A percentile compares a stretch with the other conserved stretches of the same genome.
These are phyloP conservation scores for Echinosophora koreensis DNA, from an alignment of 306 rosid genomes.

Conservation along the genomic window DNA sequence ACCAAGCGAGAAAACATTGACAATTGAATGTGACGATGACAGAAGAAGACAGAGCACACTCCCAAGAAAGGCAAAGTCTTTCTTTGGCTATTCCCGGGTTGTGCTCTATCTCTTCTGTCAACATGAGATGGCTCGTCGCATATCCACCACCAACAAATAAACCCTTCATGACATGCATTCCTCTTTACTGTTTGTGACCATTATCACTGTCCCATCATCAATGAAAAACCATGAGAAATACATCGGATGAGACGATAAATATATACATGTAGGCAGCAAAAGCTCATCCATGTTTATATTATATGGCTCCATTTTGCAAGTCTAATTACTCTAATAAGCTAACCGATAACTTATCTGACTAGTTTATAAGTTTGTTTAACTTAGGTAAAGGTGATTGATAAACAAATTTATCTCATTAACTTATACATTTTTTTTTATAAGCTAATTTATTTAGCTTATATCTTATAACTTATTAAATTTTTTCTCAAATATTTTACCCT, in stretches of 20 bases:
- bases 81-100: constrained; percentile 63
- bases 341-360: no score
- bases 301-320: no score
- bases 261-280: background rate
- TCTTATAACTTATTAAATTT: no score
- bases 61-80: constrained; percentile 69
- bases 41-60: constrained; percentile 85
- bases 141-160: background rate
- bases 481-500: no score
- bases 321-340: no score
- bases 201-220: constrained; percentile 1
- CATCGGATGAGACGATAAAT: background rate
- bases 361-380: no score
- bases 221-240: background rate
- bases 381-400: no score
- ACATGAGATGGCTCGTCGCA: constrained; percentile 49
- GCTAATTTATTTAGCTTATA: no score
- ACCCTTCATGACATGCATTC: constrained; percentile 21
- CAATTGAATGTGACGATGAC: constrained; percentile 56
- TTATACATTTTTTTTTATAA: no score
- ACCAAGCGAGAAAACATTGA: no score
- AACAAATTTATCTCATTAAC: no score
- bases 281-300: no score
- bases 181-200: background rate
- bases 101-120: constrained; percentile 99